phyloP scores from a whole-genome alignment of 78 protist genomes.

The Mantamonas sphyraenae region DNA sequence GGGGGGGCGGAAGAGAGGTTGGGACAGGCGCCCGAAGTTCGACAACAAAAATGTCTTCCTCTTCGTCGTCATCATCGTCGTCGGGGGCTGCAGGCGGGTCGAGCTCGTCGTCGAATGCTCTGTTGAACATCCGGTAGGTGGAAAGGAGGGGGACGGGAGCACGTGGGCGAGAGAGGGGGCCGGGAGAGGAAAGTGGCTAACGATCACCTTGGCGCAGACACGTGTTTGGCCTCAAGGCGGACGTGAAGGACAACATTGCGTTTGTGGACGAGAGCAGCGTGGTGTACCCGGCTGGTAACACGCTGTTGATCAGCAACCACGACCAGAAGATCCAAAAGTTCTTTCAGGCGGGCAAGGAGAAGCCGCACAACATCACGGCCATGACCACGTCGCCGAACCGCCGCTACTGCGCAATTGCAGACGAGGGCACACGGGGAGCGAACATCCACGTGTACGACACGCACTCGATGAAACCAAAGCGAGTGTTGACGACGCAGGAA shows the following conservation, averaged over 20 bases:
- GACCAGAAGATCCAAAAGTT: conserved; percentile 22
- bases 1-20: too few relatives aligned
- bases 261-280: conserved; percentile 42
- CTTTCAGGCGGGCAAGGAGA: conserved; percentile 35
- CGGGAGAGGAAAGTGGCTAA: too few relatives aligned
- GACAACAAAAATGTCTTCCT: too few relatives aligned
- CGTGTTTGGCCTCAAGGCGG: conserved; percentile 45
- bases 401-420: conserved; percentile 52
- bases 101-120: too few relatives aligned
- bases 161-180: too few relatives aligned
- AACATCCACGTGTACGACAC: conserved; percentile 39
- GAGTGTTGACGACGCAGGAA: conserved; percentile 10
- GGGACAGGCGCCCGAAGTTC: too few relatives aligned
- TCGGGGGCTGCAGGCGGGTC: too few relatives aligned
- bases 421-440: not conserved
- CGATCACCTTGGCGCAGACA: too few relatives aligned
- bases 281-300: conserved; percentile 42
- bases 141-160: too few relatives aligned
- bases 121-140: too few relatives aligned
- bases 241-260: conserved; percentile 27
- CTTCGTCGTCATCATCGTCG: too few relatives aligned
- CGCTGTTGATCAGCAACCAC: conserved; percentile 21
- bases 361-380: conserved; percentile 30
- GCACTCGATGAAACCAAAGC: conserved; percentile 11
- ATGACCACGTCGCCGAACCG: conserved; percentile 32